Evolutionary conservation across 371 early-diverging fungal genomes (phyloP), one percentile per base, ranked within the genome.

Genomic region (Apophysomyces variabilis): DNA sequence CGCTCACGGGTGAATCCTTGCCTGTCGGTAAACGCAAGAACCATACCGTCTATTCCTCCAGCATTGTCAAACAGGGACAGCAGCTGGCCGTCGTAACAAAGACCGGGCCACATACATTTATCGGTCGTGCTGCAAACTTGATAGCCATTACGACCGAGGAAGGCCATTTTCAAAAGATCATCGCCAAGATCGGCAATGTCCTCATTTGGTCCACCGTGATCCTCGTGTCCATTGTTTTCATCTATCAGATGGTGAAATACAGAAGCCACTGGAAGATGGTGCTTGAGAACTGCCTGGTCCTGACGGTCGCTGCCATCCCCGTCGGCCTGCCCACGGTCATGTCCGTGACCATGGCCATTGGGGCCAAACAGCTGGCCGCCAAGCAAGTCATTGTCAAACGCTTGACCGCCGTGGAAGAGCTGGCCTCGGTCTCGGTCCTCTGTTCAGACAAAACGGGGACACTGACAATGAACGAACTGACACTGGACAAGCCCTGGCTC

Each of bases 371-470:
- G 73, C 85, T 97, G 68, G 95, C 96, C 32, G 82, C 86, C 13
- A 92, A 94, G 78, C 76, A 94, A 73, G 96, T 95, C 57, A 94
- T 97, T 78, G 94, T 96, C 60, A 93, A 94, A 76, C 92, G 93
- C 47, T 80, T 96, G 43, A 90, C 95, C 3, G 94, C 94, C 47
- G 93, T 95, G 12, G 97, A 97, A 77, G 94, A 93, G 67, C 80
- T 96, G 72, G 95, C 95, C 4, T 93, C 95, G 4, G 93, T 93
- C 38, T 90, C 92, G 26, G 87, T 93, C 44, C 88, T 96, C 60
- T 95, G 95, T 77, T 92, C 93, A 0, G 96, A 96, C 80, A 96
- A 90, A 80, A 97, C 97, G 9, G 97, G 97, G 50, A 97, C 97
- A 4, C 81, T 96, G 59, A 96, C 96, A 16, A 77, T 86, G 65